phyloP scores from a whole-genome alignment of 2,329 filamentous ascomycete genomes.

The Pseudocercospora musae region DNA sequence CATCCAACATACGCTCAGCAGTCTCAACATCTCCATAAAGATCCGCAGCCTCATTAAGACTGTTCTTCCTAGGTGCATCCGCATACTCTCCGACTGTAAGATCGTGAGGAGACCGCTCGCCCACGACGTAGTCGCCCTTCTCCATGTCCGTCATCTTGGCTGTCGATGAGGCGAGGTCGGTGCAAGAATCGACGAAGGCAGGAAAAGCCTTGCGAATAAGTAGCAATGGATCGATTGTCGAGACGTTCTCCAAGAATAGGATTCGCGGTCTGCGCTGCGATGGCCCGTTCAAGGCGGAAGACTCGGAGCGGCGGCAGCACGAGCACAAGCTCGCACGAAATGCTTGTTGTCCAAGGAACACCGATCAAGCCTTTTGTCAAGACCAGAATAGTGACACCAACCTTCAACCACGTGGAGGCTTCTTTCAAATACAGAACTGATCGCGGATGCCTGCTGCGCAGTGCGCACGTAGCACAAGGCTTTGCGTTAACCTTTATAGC shows the following conservation, averaged over 20 bases:
- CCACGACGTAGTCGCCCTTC: constrained; percentile 11
- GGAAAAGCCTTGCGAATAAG: neutral
- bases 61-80: constrained; percentile 13
- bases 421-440: neutral
- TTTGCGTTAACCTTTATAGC: neutral
- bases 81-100: neutral
- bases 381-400: neutral
- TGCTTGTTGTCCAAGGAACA: neutral
- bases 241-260: neutral
- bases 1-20: constrained; percentile 38
- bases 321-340: neutral
- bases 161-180: neutral
- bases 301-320: neutral
- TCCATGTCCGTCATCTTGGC: constrained; percentile 14
- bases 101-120: neutral
- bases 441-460: neutral
- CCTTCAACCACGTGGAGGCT: neutral
- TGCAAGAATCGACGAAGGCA: neutral
- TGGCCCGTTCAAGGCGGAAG: neutral
- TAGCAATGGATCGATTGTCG: neutral
- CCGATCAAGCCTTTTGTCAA: neutral
- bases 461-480: neutral
- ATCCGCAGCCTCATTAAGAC: constrained; percentile 48
- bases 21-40: constrained; percentile 51
- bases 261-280: neutral